Conservation (phyloP, 1,284 basidiomycete species). For the Neonothopanus nambi region DNA sequence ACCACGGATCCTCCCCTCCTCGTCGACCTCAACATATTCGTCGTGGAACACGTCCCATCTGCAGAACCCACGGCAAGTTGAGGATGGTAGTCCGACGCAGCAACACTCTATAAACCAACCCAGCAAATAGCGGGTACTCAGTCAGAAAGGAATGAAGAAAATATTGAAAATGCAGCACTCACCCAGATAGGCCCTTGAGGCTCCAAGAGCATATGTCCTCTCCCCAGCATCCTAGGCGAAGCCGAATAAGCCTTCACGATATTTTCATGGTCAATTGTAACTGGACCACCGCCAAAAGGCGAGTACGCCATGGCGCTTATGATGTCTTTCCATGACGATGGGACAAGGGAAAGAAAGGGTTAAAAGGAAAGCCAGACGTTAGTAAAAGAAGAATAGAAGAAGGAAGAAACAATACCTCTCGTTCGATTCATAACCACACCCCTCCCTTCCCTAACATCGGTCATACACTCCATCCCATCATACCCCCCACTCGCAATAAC, state of each 20-base stretch:
- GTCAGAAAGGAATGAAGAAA: no score
- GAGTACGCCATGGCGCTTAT: slow-evolving; percentile 68
- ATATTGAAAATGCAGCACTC: no score
- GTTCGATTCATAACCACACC: slow-evolving; percentile 73
- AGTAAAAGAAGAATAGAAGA: not conserved
- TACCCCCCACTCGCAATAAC: slow-evolving; percentile 75
- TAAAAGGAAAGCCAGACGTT: not conserved
- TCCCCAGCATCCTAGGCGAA: slow-evolving; percentile 70
- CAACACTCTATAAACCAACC: slow-evolving; percentile 57
- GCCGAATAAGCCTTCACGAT: slow-evolving; percentile 72
- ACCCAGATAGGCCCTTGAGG: slow-evolving; percentile 83
- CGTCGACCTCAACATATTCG: slow-evolving; percentile 69
- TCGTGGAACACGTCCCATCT: slow-evolving; percentile 78
- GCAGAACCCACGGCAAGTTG: slow-evolving; percentile 79
- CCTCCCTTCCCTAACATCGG: slow-evolving; percentile 70
- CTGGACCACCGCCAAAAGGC: slow-evolving; percentile 60
- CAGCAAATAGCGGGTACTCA: no score
- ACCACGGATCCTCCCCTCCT: slow-evolving; percentile 70
- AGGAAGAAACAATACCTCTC: slow-evolving; percentile 52
- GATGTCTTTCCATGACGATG: no score
- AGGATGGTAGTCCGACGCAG: slow-evolving; percentile 83
- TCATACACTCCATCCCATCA: slow-evolving; percentile 73
- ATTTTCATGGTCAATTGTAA: slow-evolving; percentile 79
- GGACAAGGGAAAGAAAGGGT: no score
- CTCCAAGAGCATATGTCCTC: slow-evolving; percentile 71